phyloP scores from a whole-genome alignment of 306 rosid species.

The Gleditsia sinensis region DNA sequence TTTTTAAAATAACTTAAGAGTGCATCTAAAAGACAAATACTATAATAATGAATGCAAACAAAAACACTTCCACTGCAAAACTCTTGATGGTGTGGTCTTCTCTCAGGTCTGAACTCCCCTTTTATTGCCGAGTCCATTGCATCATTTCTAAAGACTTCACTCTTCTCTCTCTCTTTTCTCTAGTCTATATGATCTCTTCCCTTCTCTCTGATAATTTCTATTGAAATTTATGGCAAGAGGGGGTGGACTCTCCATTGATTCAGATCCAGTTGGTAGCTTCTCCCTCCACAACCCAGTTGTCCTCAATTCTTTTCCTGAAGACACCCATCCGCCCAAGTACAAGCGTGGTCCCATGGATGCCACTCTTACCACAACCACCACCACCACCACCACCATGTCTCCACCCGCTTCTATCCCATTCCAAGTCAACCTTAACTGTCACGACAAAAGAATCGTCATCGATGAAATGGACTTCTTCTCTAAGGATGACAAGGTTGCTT shows the following conservation, averaged over 20 bases:
- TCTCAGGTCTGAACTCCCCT: conserved; percentile 57
- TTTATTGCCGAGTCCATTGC: conserved; percentile 82
- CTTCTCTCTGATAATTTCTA: not conserved
- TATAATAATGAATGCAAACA: conserved; percentile 17
- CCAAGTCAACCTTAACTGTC: conserved; percentile 59
- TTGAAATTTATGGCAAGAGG: conserved; percentile 61
- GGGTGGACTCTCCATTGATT: conserved; percentile 84
- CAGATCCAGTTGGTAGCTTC: conserved; percentile 64
- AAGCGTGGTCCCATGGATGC: conserved; percentile 38
- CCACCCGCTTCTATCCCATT: conserved; percentile 42
- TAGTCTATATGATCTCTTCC: conserved; percentile 10
- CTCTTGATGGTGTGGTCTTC: conserved; percentile 48
- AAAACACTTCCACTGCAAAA: conserved; percentile 3
- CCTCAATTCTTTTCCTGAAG: conserved; percentile 71
- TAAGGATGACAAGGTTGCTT: conserved; percentile 13
- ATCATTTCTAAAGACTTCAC: conserved; percentile 49
- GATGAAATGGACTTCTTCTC: conserved; percentile 77
- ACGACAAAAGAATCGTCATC: conserved; percentile 39
- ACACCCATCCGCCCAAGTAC: conserved; percentile 23
- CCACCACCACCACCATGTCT: conserved; percentile 19
- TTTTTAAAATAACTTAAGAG: too few species aligned
- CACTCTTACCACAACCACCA: not conserved
- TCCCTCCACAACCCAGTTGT: conserved; percentile 56
- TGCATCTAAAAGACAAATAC: not conserved
- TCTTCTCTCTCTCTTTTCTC: conserved; percentile 29